Base-by-base conservation (phyloP, 768 basidiomycete genomes). In the Mycena alexandri region DNA sequence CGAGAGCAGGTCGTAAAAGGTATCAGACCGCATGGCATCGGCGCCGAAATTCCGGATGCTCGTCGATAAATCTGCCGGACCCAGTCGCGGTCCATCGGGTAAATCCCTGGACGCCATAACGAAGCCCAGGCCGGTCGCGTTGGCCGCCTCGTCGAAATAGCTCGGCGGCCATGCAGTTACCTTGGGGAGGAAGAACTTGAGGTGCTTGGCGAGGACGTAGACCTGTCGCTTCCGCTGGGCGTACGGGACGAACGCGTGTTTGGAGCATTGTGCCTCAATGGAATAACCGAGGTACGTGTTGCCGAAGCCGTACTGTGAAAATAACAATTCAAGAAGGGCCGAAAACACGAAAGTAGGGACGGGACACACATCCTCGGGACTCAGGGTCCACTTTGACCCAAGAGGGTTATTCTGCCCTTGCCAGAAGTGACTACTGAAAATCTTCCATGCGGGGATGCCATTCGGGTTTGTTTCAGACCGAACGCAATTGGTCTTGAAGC, bases 211-310 rank as follows among this genome's bases (percentile, higher is more conserved):
- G 19, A 61, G 21, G 29, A 69, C 17, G 53, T 53, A 69, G 11
- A 38, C 60, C n/a, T 51, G 34, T 11, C 3, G 42, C 43, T 43
- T 25, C 10, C 79, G 76, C 34, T 77, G 61, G 7, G 75, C 44
- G 34, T 76, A 72, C 2, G 76, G 79, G 5, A 76, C 68, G 16
- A 75, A 63, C 12, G 75, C 72, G 16, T 61, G 60, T 14, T 61
- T 64, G 11, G 13, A 29, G 64, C 79, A 81, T 5, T 71, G 63
- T 16, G 74, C 69, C 65, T 81, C 77, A 53, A 77, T 75, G 29
- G 78, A 79, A 61, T 78, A 81, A 25, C 80, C 78, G 33, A 65
- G 62, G 38, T 63, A 59, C 12, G 65, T 54, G 21, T 64, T 71
- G 2, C 34, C 24, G 25, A 19, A 17, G 8, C 14, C 11, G 55